These are phyloP conservation scores for Castanospermum australe DNA, from an alignment of 306 rosid species.

Conservation along the genomic window DNA sequence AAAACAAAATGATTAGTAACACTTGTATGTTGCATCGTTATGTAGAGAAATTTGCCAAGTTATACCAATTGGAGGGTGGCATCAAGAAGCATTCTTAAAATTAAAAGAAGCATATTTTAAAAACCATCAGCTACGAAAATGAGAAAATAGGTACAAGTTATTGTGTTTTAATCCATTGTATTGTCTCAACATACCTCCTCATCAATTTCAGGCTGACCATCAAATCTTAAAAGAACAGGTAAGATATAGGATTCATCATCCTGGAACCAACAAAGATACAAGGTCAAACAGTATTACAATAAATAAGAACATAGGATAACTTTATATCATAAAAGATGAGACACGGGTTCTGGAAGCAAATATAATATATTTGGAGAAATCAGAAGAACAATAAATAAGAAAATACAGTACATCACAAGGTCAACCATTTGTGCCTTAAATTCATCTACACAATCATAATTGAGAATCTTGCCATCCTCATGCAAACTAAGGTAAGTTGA, in stretches of 20 bases:
- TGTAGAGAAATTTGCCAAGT: conserved; percentile 15
- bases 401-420: conserved; percentile 21
- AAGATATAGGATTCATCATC: conserved; percentile 90
- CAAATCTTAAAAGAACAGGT: conserved; percentile 91
- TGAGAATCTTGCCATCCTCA: not conserved
- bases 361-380: not conserved
- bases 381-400: not conserved
- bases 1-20: conserved; percentile 5
- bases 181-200: conserved; percentile 74
- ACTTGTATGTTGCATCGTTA: conserved; percentile 1
- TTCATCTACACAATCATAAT: not conserved
- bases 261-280: conserved; percentile 56
- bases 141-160: not conserved
- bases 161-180: conserved; percentile 11
- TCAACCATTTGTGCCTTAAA: not conserved
- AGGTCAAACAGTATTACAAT: conserved; percentile 21
- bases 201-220: conserved; percentile 93
- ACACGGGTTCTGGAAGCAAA: not conserved
- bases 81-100: conserved; percentile 12
- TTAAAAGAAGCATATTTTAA: not conserved
- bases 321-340: not conserved
- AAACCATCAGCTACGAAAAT: conserved; percentile 9
- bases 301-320: not conserved
- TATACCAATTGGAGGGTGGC: conserved; percentile 8
- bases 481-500: not conserved